Conservation (phyloP, 164 flowering plant genomes). For the Echeveria elegans region DNA sequence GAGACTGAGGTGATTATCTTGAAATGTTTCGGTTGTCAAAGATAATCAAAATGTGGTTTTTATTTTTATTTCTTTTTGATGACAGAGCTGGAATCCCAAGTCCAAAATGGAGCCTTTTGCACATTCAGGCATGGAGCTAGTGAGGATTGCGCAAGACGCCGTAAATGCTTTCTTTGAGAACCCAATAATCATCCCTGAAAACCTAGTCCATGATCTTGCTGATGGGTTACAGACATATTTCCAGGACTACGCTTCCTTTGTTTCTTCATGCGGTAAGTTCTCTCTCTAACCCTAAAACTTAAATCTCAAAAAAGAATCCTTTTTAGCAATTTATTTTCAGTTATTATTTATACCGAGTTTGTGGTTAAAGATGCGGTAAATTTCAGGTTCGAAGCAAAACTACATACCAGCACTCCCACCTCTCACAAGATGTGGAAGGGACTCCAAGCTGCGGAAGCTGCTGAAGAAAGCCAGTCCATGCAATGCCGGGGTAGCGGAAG, state of each 20-base stretch:
- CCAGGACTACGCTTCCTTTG: constrained; percentile 58
- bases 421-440: constrained; percentile 72
- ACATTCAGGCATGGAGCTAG: constrained; percentile 62
- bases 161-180: constrained; percentile 69
- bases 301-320: too few species aligned
- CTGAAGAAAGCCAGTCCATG: constrained; percentile 62
- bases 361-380: neutral
- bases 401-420: constrained; percentile 81
- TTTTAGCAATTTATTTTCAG: neutral
- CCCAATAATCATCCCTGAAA: constrained; percentile 49
- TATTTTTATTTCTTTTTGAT: neutral
- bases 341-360: neutral
- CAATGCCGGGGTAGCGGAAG: constrained; percentile 22
- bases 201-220: constrained; percentile 53
- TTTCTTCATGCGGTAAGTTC: constrained; percentile 72
- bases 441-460: constrained; percentile 48
- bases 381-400: constrained; percentile 69
- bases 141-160: constrained; percentile 46
- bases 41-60: too few species aligned
- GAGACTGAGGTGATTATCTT: constrained; percentile 56
- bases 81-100: constrained; percentile 89
- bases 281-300: neutral
- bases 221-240: constrained; percentile 54
- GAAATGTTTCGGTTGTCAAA: too few species aligned
- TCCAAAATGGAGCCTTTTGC: constrained; percentile 84